phyloP scores from a whole-genome alignment of 768 basidiomycete genomes.

The Agaricus blazei region DNA sequence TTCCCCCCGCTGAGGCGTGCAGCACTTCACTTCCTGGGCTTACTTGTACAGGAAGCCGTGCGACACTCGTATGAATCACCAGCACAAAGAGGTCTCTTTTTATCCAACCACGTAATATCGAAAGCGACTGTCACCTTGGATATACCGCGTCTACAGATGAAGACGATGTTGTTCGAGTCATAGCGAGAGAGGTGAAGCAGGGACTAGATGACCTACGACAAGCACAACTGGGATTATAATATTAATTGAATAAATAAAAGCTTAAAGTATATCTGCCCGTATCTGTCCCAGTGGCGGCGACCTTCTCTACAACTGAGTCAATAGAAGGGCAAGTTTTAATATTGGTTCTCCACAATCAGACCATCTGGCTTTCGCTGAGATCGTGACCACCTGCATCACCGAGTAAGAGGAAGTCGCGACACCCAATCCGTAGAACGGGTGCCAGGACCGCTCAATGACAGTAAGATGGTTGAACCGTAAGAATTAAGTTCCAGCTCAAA shows the following conservation, averaged over 20 bases:
- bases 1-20: conserved; percentile 81
- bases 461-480: conserved; percentile 6
- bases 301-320: conserved; percentile 75
- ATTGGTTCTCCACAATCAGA: conserved; percentile 41
- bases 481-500: not conserved
- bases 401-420: not conserved
- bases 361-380: conserved; percentile 1
- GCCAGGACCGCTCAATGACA: conserved; percentile 6
- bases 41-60: conserved; percentile 59
- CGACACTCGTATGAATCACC: conserved; percentile 43
- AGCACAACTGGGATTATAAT: conserved; percentile 36
- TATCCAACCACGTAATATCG: conserved; percentile 30
- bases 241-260: not conserved
- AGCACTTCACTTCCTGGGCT: conserved; percentile 75
- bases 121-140: conserved; percentile 55
- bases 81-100: conserved; percentile 16
- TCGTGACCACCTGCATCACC: conserved; percentile 6
- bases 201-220: conserved; percentile 44
- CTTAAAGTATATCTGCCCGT: conserved; percentile 55
- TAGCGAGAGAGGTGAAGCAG: conserved; percentile 70
- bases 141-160: conserved; percentile 71
- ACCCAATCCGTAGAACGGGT: not conserved
- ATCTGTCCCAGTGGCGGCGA: conserved; percentile 84
- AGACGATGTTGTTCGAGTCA: conserved; percentile 65
- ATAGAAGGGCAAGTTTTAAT: conserved; percentile 57